Evolutionary conservation across 2,329 filamentous ascomycete genomes (phyloP).

Genomic region (Akanthomyces muscarius): DNA sequence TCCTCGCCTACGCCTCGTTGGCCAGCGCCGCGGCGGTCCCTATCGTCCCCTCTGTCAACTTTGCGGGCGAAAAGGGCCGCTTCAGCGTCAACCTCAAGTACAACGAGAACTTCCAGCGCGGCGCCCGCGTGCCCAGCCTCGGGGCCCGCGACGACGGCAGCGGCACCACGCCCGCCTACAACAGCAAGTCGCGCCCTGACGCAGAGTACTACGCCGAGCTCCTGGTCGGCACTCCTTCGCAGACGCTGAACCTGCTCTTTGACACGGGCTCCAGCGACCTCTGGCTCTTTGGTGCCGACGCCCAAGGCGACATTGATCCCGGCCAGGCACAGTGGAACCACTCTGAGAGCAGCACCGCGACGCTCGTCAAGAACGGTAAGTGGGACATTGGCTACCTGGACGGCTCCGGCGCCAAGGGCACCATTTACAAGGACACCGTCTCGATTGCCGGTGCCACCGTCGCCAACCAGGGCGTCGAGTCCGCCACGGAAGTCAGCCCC

Average conservation of each 20-base stretch:
- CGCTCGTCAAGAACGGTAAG: slow-evolving; percentile 31
- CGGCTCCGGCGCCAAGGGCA: slow-evolving; percentile 38
- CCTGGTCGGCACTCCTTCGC: slow-evolving; percentile 29
- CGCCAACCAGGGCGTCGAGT: slow-evolving; percentile 39
- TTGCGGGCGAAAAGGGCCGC: not conserved
- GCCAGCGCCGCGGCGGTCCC: not conserved
- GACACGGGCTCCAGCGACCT: slow-evolving; percentile 42
- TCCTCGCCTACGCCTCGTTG: slow-evolving; percentile 1
- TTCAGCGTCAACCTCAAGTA: slow-evolving; percentile 14
- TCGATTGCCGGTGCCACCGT: slow-evolving; percentile 41
- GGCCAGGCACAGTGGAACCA: slow-evolving; percentile 39
- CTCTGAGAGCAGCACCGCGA: slow-evolving; percentile 35
- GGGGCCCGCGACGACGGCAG: not conserved
- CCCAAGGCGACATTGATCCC: slow-evolving; percentile 22
- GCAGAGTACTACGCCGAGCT: slow-evolving; percentile 16
- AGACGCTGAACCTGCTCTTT: slow-evolving; percentile 38
- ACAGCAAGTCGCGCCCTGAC: slow-evolving; percentile 10
- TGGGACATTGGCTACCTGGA: slow-evolving; percentile 45
- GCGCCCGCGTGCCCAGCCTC: not conserved
- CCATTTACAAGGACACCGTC: slow-evolving; percentile 42
- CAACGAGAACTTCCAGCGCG: slow-evolving; percentile 12
- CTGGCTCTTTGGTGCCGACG: slow-evolving; percentile 34
- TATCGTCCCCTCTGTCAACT: not conserved
- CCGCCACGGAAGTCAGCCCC: slow-evolving; percentile 37
- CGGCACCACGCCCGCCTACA: not conserved